These are phyloP conservation scores for Wickerhamiella hasegawae DNA, from an alignment of 805 yeast species.

Conservation along the genomic window DNA sequence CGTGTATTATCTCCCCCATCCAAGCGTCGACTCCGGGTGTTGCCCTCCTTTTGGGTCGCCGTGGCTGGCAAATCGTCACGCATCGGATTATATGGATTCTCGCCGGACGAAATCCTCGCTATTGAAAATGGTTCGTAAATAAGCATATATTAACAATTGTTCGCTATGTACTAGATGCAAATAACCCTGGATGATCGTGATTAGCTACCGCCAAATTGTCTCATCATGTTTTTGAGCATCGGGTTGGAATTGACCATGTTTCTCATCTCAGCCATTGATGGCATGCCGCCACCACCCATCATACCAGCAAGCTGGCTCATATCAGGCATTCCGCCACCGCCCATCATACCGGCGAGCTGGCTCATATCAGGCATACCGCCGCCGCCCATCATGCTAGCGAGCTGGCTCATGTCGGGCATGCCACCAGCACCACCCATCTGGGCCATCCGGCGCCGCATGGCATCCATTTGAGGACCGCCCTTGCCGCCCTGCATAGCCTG, in stretches of 20 bases:
- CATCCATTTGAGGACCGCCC: slow-evolving; percentile 28
- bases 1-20: background rate
- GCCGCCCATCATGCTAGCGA: slow-evolving; percentile 23
- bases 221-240: slow-evolving; percentile 32
- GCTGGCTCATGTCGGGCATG: slow-evolving; percentile 15
- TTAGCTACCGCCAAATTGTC: slow-evolving; percentile 4
- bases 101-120: too few relatives aligned
- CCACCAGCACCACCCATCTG: slow-evolving; percentile 31
- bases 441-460: slow-evolving; percentile 30
- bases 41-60: slow-evolving; percentile 22
- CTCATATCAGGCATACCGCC: slow-evolving; percentile 29
- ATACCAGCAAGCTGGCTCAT: slow-evolving; percentile 32
- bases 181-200: too few relatives aligned
- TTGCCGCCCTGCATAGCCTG: slow-evolving; percentile 20
- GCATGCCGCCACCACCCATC: slow-evolving; percentile 50
- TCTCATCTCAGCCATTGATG: slow-evolving; percentile 52
- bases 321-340: slow-evolving; percentile 48
- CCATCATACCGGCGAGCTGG: slow-evolving; percentile 17
- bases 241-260: slow-evolving; percentile 37
- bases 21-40: slow-evolving; percentile 7
- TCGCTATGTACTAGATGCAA: too few relatives aligned
- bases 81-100: slow-evolving; percentile 27
- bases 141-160: too few relatives aligned
- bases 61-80: slow-evolving; percentile 44
- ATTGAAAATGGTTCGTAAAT: too few relatives aligned